Conservation (phyloP, 1,139 yeast species). For the Eremothecium sinecaudum region DNA sequence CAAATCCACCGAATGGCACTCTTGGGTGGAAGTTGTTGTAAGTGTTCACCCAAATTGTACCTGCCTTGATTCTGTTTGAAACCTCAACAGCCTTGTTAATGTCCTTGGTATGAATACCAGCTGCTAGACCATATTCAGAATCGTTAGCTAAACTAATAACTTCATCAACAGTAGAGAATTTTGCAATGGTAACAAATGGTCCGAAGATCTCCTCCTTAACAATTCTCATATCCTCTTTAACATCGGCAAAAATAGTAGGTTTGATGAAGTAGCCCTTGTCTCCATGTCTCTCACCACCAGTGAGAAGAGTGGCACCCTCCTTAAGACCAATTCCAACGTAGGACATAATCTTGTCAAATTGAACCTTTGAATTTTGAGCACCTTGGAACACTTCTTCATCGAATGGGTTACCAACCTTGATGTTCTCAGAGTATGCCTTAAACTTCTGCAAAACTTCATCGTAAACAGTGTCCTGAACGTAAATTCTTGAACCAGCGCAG, state of each 20-base stretch:
- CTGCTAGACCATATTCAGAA: slow-evolving; percentile 63
- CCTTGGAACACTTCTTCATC: slow-evolving; percentile 54
- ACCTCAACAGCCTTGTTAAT: slow-evolving; percentile 49
- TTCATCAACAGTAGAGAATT: slow-evolving; percentile 56
- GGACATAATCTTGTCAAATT: slow-evolving; percentile 48
- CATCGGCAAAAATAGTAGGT: slow-evolving; percentile 74
- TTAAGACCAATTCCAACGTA: slow-evolving; percentile 48
- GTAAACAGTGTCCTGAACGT: slow-evolving; percentile 53
- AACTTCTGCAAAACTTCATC: slow-evolving; percentile 45
- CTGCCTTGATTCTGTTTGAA: slow-evolving; percentile 55
- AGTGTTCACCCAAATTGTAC: slow-evolving; percentile 50
- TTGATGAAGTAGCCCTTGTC: slow-evolving; percentile 60
- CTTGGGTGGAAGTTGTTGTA: slow-evolving; percentile 57
- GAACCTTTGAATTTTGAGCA: slow-evolving; percentile 53
- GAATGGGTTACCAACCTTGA: slow-evolving; percentile 68
- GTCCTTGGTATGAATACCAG: slow-evolving; percentile 58
- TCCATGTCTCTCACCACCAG: slow-evolving; percentile 54
- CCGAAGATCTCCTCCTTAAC: slow-evolving; percentile 79
- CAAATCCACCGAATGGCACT: slow-evolving; percentile 51
- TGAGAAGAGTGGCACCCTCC: slow-evolving; percentile 52
- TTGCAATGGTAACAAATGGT: slow-evolving; percentile 59
- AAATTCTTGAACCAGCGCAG: slow-evolving; percentile 61
- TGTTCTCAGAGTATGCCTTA: slow-evolving; percentile 55
- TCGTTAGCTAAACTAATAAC: slow-evolving; percentile 53
- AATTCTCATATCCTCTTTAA: slow-evolving; percentile 54